A percentile compares a stretch with the other conserved stretches of the same genome.
Evolutionary conservation across 768 basidiomycete genomes (phyloP).

Genomic region (Kwoniella botswanensis): DNA sequence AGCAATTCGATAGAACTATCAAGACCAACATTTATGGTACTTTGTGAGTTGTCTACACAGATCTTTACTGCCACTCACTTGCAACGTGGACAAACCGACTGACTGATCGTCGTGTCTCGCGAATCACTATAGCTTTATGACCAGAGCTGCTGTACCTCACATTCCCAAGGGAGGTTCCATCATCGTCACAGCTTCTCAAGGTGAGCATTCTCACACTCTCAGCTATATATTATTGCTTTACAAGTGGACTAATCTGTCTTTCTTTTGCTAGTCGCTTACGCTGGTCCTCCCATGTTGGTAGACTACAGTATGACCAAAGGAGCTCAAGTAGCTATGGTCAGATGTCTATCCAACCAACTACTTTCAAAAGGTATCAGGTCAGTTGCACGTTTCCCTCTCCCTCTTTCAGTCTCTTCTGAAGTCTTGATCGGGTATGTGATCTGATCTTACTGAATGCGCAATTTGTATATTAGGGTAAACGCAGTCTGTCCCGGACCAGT

Average conservation of each 20-base stretch:
- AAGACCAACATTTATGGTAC: constrained; percentile 67
- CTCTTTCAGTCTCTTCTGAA: background rate
- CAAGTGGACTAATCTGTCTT: background rate
- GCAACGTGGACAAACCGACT: background rate
- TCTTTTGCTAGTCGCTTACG: constrained; percentile 48
- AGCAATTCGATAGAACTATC: constrained; percentile 66
- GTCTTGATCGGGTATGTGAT: no score
- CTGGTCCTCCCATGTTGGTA: constrained; percentile 57
- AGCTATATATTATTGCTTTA: no score
- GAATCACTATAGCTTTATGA: constrained; percentile 56
- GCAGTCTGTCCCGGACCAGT: constrained; percentile 52
- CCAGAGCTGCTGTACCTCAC: constrained; percentile 66
- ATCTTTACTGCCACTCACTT: background rate
- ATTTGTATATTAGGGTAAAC: constrained; percentile 16
- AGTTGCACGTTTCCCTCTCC: constrained; percentile 55
- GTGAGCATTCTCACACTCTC: constrained; percentile 23
- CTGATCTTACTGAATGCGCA: background rate
- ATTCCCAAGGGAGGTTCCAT: constrained; percentile 68
- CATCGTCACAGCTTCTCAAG: constrained; percentile 67
- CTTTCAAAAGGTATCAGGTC: constrained; percentile 62
- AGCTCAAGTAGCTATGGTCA: constrained; percentile 63
- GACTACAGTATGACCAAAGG: constrained; percentile 68
- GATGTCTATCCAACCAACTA: constrained; percentile 64
- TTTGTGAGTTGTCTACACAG: constrained; percentile 56
- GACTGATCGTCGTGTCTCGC: background rate